Conservation (phyloP, 805 yeast genomes). For the Yarrowia alimentaria region DNA sequence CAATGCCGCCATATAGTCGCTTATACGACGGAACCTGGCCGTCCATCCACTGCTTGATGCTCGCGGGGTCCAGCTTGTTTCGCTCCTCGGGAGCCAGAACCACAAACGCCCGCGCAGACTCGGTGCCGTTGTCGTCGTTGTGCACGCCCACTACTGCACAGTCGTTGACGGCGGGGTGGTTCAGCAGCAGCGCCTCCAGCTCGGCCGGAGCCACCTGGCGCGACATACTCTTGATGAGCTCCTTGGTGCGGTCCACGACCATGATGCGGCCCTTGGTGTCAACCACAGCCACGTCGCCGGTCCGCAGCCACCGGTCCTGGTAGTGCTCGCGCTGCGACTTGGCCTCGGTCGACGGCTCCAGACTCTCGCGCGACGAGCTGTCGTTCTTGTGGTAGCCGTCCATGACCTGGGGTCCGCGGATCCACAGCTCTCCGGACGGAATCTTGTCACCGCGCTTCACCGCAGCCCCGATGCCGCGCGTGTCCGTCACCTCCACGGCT, state of each 20-base stretch:
- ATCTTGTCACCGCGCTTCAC: constrained; percentile 21
- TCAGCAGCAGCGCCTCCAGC: constrained; percentile 78
- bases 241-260: constrained; percentile 45
- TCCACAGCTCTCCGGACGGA: constrained; percentile 50
- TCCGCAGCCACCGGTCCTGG: constrained; percentile 51
- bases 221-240: constrained; percentile 42
- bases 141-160: constrained; percentile 80
- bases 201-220: constrained; percentile 95
- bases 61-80: constrained; percentile 31
- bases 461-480: constrained; percentile 16
- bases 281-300: constrained; percentile 58
- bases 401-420: constrained; percentile 58
- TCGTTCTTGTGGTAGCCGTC: constrained; percentile 49
- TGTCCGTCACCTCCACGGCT: constrained; percentile 12
- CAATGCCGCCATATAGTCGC: constrained; percentile 49
- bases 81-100: constrained; percentile 32
- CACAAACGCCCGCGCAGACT: constrained; percentile 43
- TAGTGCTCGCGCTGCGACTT: constrained; percentile 40
- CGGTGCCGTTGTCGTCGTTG: constrained; percentile 75
- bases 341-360: constrained; percentile 3
- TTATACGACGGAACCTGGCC: constrained; percentile 42
- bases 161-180: constrained; percentile 76
- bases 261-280: constrained; percentile 47
- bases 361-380: constrained; percentile 40
- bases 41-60: constrained; percentile 40